Conservation (phyloP, 495 filamentous ascomycete species). For the Talaromyces ruber region DNA sequence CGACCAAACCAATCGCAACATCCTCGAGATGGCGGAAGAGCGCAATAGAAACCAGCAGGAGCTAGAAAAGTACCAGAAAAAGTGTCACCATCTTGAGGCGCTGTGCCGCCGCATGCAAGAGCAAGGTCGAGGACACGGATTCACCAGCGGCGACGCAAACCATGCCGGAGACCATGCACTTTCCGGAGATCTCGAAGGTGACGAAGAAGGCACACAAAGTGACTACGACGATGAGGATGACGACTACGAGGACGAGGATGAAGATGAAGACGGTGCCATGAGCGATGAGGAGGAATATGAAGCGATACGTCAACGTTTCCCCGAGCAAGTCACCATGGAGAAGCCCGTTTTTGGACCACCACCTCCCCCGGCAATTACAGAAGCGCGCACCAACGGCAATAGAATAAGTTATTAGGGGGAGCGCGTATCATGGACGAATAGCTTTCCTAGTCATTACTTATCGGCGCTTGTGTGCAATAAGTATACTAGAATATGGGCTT, state of each 20-base stretch:
- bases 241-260: conserved; percentile 69
- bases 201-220: conserved; percentile 63
- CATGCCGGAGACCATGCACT: conserved; percentile 31
- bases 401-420: conserved; percentile 10
- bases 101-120: conserved; percentile 92
- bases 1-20: conserved; percentile 87
- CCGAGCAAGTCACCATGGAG: conserved; percentile 28
- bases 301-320: conserved; percentile 20
- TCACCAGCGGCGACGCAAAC: not conserved
- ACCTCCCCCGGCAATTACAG: conserved; percentile 41
- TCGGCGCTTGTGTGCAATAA: not conserved
- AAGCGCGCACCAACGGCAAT: conserved; percentile 37
- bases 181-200: conserved; percentile 52
- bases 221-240: conserved; percentile 63
- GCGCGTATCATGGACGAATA: conserved; percentile 24
- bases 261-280: conserved; percentile 54
- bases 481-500: not conserved
- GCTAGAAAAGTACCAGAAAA: conserved; percentile 71
- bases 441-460: conserved; percentile 12
- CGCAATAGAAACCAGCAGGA: conserved; percentile 74
- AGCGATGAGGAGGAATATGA: conserved; percentile 62
- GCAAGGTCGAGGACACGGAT: conserved; percentile 60
- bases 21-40: conserved; percentile 97
- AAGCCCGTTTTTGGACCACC: conserved; percentile 47
- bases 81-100: conserved; percentile 85